Percentiles rank a stretch among this genome's conserved stretches.
Evolutionary conservation across 2,329 filamentous ascomycete species (phyloP).

Genomic region (Grosmannia huntii): DNA sequence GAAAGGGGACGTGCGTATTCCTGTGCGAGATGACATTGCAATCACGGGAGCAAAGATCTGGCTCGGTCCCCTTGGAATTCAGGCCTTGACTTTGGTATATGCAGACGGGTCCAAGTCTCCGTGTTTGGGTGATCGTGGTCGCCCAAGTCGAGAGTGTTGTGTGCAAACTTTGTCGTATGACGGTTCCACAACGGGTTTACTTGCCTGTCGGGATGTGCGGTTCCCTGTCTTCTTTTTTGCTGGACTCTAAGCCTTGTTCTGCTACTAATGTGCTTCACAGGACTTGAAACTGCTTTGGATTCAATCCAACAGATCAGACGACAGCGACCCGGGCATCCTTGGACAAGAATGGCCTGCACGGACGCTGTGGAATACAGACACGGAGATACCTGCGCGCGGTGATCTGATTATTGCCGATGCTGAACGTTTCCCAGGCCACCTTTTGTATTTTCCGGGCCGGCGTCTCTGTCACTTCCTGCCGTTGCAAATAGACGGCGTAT

Average conservation of each 20-base stretch:
- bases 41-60: slow-evolving; percentile 3
- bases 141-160: background rate
- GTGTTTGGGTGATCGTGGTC: background rate
- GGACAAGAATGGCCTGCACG: background rate
- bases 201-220: background rate
- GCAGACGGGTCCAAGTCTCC: slow-evolving; percentile 4
- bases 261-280: background rate
- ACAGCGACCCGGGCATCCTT: background rate
- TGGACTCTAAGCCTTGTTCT: background rate
- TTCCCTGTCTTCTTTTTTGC: background rate
- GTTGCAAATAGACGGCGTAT: background rate
- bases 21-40: background rate
- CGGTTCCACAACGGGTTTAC: background rate
- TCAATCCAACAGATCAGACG: background rate
- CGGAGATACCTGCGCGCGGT: background rate
- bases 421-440: slow-evolving; percentile 3
- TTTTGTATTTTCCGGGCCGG: slow-evolving; percentile 2
- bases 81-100: slow-evolving; percentile 3
- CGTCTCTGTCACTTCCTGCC: slow-evolving; percentile 7
- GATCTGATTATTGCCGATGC: slow-evolving; percentile 4
- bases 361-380: slow-evolving; percentile 4
- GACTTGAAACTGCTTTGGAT: slow-evolving; percentile 2
- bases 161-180: slow-evolving; percentile 1
- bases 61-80: slow-evolving; percentile 1
- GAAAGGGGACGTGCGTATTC: slow-evolving; percentile 1